A percentile compares a stretch with the other conserved stretches of the same genome.
Evolutionary conservation across 305 asterid genomes (phyloP).

Genomic region (Galium porrigens): DNA sequence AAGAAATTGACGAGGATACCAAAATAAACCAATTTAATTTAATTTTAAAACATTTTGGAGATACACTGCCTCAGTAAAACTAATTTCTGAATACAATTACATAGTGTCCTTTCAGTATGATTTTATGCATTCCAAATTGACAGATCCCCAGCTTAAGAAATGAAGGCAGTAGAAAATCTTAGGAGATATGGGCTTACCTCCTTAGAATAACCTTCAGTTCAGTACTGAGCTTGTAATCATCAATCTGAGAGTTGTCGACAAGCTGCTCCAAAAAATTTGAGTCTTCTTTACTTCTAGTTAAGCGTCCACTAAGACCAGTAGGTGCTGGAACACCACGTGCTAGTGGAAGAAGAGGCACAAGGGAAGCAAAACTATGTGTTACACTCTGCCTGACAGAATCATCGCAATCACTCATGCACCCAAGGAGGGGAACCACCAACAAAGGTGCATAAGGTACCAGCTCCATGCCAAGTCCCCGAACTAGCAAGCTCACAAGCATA

Average conservation of each 20-base stretch:
- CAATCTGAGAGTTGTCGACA: constrained; percentile 90
- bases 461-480: constrained; percentile 87
- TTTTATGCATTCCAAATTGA: neutral
- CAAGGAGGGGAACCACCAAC: constrained; percentile 83
- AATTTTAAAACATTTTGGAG: neutral
- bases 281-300: constrained; percentile 77
- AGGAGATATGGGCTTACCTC: constrained; percentile 36
- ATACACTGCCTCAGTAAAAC: neutral
- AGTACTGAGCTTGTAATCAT: constrained; percentile 75
- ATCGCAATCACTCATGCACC: constrained; percentile 94
- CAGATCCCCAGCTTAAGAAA: neutral
- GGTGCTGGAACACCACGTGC: constrained; percentile 83
- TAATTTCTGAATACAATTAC: neutral
- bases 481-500: constrained; percentile 95
- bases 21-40: neutral
- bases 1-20: neutral
- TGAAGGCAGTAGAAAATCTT: neutral
- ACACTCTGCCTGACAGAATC: constrained; percentile 96
- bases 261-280: constrained; percentile 90
- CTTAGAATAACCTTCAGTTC: constrained; percentile 78
- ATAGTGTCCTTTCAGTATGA: neutral
- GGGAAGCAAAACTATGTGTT: constrained; percentile 89
- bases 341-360: constrained; percentile 91
- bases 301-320: constrained; percentile 56
- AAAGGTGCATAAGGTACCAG: constrained; percentile 92